phyloP scores from a whole-genome alignment of 306 rosid species.

The Rubus parviflorus region DNA sequence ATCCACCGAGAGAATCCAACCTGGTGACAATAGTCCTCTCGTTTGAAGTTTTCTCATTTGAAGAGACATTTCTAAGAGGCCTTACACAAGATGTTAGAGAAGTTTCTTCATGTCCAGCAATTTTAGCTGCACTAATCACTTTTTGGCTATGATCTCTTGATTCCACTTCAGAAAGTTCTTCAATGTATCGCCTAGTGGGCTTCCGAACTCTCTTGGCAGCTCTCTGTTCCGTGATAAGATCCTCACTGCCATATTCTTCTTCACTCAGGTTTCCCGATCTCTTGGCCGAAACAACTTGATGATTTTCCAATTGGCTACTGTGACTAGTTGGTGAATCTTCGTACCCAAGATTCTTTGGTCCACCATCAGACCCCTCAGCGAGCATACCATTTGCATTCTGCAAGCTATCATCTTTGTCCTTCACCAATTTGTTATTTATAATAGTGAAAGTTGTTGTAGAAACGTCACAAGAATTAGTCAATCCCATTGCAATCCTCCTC shows the following conservation, averaged over 20 bases:
- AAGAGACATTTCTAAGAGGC: constrained; percentile 48
- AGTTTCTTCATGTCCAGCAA: constrained; percentile 37
- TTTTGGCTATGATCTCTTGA: constrained; percentile 56
- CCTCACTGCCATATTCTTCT: constrained; percentile 56
- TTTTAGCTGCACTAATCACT: constrained; percentile 42
- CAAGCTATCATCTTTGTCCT: constrained; percentile 42
- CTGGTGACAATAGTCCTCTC: constrained; percentile 61
- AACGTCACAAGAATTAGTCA: constrained; percentile 83
- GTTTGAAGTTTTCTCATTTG: constrained; percentile 49
- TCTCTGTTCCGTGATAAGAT: constrained; percentile 48
- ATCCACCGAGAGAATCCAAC: constrained; percentile 79
- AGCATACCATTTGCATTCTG: constrained; percentile 38
- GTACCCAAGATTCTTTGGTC: constrained; percentile 34
- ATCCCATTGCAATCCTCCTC: constrained; percentile 93
- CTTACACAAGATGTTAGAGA: constrained; percentile 39
- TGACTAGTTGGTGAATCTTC: constrained; percentile 46
- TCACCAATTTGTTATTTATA: constrained; percentile 58
- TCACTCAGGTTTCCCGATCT: constrained; percentile 33
- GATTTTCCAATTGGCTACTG: constrained; percentile 43
- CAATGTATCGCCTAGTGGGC: constrained; percentile 96
- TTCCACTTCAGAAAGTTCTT: constrained; percentile 89
- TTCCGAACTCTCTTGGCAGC: constrained; percentile 82
- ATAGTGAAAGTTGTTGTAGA: constrained; percentile 66
- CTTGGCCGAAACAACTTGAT: constrained; percentile 44
- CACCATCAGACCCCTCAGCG: constrained; percentile 31